Evolutionary conservation across 371 early-diverging fungal genomes (phyloP).

Genomic region (Chytridiales sp.): DNA sequence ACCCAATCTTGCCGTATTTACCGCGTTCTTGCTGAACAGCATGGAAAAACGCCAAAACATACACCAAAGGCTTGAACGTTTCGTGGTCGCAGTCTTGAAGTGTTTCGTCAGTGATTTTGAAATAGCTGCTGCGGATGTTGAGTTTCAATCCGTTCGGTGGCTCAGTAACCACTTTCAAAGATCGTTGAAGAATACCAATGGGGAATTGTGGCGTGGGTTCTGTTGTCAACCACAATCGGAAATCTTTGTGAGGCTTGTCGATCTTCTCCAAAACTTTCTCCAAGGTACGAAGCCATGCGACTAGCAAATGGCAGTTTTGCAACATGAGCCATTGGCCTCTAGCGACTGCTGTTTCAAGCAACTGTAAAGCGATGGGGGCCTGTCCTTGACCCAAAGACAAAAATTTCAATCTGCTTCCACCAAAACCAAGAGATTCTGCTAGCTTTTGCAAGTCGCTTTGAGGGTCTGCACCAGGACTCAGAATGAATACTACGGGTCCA

Average conservation of each 20-base stretch:
- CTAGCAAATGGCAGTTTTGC: slow-evolving; percentile 61
- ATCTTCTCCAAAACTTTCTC: slow-evolving; percentile 63
- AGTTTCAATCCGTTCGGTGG: slow-evolving; percentile 63
- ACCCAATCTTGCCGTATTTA: slow-evolving; percentile 63
- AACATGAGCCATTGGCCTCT: slow-evolving; percentile 66
- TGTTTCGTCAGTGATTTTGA: slow-evolving; percentile 51
- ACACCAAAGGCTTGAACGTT: slow-evolving; percentile 53
- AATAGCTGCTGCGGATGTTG: slow-evolving; percentile 56
- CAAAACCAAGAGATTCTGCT: slow-evolving; percentile 58
- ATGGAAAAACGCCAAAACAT: slow-evolving; percentile 60
- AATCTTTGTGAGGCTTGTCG: slow-evolving; percentile 59
- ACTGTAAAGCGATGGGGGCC: slow-evolving; percentile 60
- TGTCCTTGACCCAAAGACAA: slow-evolving; percentile 65
- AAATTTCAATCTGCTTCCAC: slow-evolving; percentile 57
- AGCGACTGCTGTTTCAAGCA: slow-evolving; percentile 59
- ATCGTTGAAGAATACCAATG: slow-evolving; percentile 60
- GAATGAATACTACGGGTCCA: slow-evolving; percentile 58
- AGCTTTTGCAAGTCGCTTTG: slow-evolving; percentile 60
- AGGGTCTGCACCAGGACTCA: slow-evolving; percentile 64
- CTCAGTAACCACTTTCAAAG: slow-evolving; percentile 66
- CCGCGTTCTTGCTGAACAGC: slow-evolving; percentile 65
- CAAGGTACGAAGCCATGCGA: slow-evolving; percentile 54
- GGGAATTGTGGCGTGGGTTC: slow-evolving; percentile 59
- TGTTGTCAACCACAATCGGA: slow-evolving; percentile 62
- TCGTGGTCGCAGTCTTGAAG: slow-evolving; percentile 53